Conservation (phyloP, 805 yeast species). For the Tetrapisispora phaffii region DNA sequence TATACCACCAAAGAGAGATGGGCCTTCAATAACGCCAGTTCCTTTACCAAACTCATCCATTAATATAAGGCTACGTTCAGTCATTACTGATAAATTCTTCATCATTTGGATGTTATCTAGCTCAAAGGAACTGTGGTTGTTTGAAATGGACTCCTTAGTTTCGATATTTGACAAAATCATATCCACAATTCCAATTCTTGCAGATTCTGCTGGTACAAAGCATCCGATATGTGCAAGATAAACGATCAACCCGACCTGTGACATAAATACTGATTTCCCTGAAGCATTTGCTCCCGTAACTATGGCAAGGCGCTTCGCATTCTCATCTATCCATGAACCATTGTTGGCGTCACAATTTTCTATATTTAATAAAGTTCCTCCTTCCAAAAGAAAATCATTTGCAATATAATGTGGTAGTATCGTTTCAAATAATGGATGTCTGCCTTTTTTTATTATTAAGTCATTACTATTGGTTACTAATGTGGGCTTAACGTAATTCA, state of each 20-base stretch:
- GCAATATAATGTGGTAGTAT: slow-evolving; percentile 33
- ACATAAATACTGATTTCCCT: slow-evolving; percentile 43
- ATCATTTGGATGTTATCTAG: slow-evolving; percentile 39
- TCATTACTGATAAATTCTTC: slow-evolving; percentile 33
- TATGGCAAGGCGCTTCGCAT: slow-evolving; percentile 27
- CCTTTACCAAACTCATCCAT: slow-evolving; percentile 51
- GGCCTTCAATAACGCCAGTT: slow-evolving; percentile 39
- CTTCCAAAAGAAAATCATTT: slow-evolving; percentile 31
- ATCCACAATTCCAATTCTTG: slow-evolving; percentile 40
- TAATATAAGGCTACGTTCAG: slow-evolving; percentile 35
- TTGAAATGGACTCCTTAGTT: slow-evolving; percentile 33
- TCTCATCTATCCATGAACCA: slow-evolving; percentile 7
- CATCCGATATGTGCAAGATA: slow-evolving; percentile 46
- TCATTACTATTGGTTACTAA: slow-evolving; percentile 18
- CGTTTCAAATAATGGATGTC: slow-evolving; percentile 40
- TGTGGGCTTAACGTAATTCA: slow-evolving; percentile 29
- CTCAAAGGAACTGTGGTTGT: slow-evolving; percentile 40
- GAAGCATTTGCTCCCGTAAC: slow-evolving; percentile 43
- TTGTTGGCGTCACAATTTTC: background rate
- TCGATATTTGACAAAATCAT: slow-evolving; percentile 38
- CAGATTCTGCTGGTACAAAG: slow-evolving; percentile 41
- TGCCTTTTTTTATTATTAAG: slow-evolving; percentile 32
- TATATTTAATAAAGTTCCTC: slow-evolving; percentile 10
- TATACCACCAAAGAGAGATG: slow-evolving; percentile 35
- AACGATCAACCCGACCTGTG: slow-evolving; percentile 41